Evolutionary conservation across 2,329 filamentous ascomycete species (phyloP), one percentile per base, ranked within the genome.

Genomic region (Cercospora zeae-maydis): DNA sequence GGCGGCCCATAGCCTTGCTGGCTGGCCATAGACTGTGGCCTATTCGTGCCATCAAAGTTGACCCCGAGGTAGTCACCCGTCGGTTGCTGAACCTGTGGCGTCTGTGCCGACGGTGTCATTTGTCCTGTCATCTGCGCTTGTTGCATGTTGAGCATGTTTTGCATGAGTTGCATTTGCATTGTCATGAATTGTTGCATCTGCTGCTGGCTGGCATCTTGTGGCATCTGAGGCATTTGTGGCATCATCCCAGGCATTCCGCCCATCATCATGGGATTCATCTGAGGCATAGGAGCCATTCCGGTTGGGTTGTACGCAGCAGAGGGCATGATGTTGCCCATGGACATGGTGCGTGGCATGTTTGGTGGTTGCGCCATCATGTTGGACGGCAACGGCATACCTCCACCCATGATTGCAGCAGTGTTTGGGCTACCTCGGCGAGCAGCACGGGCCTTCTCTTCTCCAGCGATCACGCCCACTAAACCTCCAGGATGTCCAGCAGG

Each of bases 391-490:
- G 72, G 72, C 63, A 58, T 68, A 70, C 2, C 60, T 55, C 21
- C 71, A 69, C 54, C 56, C 30, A 54, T 55, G 11, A 64, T 16
- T 16, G 70, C 70, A 16, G 67, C 65, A 11, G 86, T 76, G 63
- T 89, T 90, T 3, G 91, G 90, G 71, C 89, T 95, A 34, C 90
- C 91, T 72, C 92, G 83, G 69, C 92, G 83, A 81, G 91, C 82
- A 31, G 91, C 91, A 67, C 88, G 84, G 42, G 89, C 88, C 53
- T 91, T 84, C 75, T 96, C 92, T 77, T 96, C 92, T 58, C 81
- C 89, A 34, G 91, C 91, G 77, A 96, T 96, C 8, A 96, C 91
- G 9, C 92, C 92, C 19, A 96, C 89, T 10, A 96, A 82, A 10
- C 92, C 92, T 45, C 90, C 91, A 0, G 89, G 88, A 14, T 88